Conservation (phyloP, 768 basidiomycete species). For the Atractiella rhizophila region DNA sequence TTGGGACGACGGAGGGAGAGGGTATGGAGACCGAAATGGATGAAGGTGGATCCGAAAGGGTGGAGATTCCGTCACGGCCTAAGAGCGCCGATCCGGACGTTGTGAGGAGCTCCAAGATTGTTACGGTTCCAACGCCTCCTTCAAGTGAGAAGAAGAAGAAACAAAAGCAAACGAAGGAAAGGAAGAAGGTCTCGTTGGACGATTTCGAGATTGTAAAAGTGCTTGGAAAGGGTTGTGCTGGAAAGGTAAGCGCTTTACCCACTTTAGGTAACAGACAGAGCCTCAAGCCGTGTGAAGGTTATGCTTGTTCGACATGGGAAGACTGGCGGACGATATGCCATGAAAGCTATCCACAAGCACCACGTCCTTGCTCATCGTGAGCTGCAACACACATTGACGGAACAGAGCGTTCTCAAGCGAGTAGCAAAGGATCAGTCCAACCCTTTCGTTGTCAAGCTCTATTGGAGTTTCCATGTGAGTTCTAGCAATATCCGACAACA, state of each 20-base stretch:
- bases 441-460: slow-evolving; percentile 83
- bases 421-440: slow-evolving; percentile 61
- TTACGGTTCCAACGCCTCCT: neutral
- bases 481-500: neutral
- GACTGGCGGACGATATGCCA: slow-evolving; percentile 46
- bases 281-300: slow-evolving; percentile 17
- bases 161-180: neutral
- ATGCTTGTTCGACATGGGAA: slow-evolving; percentile 61
- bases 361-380: slow-evolving; percentile 81
- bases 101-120: neutral
- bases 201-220: slow-evolving; percentile 97
- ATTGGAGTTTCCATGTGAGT: slow-evolving; percentile 67
- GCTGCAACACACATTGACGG: slow-evolving; percentile 80
- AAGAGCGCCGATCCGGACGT: neutral
- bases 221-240: slow-evolving; percentile 88
- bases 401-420: slow-evolving; percentile 78
- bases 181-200: slow-evolving; percentile 47
- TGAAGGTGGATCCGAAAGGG: neutral
- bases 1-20: neutral
- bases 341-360: slow-evolving; percentile 89
- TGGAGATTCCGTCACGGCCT: neutral
- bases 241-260: slow-evolving; percentile 36
- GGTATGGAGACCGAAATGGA: neutral
- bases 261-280: neutral
- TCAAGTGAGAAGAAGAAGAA: neutral